Base-by-base conservation (phyloP, 2,329 filamentous ascomycete species). In the Dothideomycetes sp. region DNA sequence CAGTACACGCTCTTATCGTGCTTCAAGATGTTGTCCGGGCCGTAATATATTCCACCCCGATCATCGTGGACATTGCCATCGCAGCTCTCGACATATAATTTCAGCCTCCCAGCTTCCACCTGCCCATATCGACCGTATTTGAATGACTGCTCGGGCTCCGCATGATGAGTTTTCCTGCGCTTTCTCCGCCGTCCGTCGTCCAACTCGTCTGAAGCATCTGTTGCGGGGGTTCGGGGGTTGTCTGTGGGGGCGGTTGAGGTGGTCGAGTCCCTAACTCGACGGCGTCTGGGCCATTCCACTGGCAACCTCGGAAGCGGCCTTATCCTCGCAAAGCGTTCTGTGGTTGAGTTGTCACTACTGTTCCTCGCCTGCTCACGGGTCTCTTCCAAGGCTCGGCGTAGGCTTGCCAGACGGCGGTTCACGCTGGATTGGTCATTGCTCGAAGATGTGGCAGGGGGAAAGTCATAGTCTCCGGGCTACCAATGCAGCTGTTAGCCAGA, bases 1-100 rank as follows among this genome's bases (percentile, higher is more conserved):
- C 87, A 93, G 56, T 95, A 96, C 2, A 94, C 85, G 9, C 81
- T 84, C 42, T 71, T 70, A 59, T 96, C 85, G 56, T 88, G 79
- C 49, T 75, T 78, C 45, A 96, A 69, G 19, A 95, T 79, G 56
- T 94, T 94, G 49, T 88, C 84, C 15, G 81, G 77, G 10, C 73
- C 73, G 47, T 84, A 84, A 50, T 79, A 75, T 14, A 52, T 52
- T 38, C 50, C 42, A 8, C 52, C 47, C 17, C 50, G 49, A 45
- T 81, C 78, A 37, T 73, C 69, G 50, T 73, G 75, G 43, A 70
- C 67, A 32, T 88, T 87, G 31, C 86, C 87, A 58, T 95, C 88
- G 55, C 87, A 95, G 66, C 81, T 91, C 36, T 84, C 73, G 46
- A 95, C 79, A 56, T 94, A 84, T 84, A 95, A 86, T 45, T 73